Conservation (phyloP, 2,329 filamentous ascomycete genomes). For the Alternaria consortialis region DNA sequence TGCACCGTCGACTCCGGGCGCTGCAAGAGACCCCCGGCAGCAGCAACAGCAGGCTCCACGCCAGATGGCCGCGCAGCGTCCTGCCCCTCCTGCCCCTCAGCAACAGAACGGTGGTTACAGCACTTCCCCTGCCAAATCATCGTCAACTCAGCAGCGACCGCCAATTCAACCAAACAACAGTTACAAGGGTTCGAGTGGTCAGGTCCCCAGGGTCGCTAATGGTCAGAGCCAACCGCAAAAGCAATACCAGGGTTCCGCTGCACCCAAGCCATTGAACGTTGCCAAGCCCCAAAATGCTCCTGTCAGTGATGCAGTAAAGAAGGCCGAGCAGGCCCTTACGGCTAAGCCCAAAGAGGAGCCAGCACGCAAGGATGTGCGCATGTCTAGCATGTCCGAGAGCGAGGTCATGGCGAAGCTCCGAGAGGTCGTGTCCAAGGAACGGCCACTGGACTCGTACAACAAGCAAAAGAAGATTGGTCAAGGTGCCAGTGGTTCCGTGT, state of each 20-base stretch:
- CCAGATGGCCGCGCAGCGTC: constrained; percentile 74
- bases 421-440: constrained; percentile 94
- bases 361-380: constrained; percentile 90
- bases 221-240: constrained; percentile 52
- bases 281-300: constrained; percentile 59
- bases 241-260: constrained; percentile 55
- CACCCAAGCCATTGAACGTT: constrained; percentile 65
- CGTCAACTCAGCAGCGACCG: constrained; percentile 40
- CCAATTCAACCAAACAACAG: constrained; percentile 57
- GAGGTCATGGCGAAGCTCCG: constrained; percentile 97
- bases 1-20: constrained; percentile 77
- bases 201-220: constrained; percentile 56
- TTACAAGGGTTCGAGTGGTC: constrained; percentile 48
- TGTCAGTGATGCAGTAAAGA: constrained; percentile 76
- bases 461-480: constrained; percentile 99
- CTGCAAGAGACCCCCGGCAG: constrained; percentile 52
- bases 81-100: constrained; percentile 77
- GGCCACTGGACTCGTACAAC: constrained; percentile 93
- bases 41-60: constrained; percentile 66
- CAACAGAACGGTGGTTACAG: constrained; percentile 47
- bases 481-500: constrained; percentile 96
- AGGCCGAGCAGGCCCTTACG: constrained; percentile 87
- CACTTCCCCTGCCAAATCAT: constrained; percentile 40
- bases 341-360: constrained; percentile 73
- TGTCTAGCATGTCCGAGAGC: constrained; percentile 97